phyloP scores from a whole-genome alignment of 495 filamentous ascomycete species.

The Xylaria nigripes region DNA sequence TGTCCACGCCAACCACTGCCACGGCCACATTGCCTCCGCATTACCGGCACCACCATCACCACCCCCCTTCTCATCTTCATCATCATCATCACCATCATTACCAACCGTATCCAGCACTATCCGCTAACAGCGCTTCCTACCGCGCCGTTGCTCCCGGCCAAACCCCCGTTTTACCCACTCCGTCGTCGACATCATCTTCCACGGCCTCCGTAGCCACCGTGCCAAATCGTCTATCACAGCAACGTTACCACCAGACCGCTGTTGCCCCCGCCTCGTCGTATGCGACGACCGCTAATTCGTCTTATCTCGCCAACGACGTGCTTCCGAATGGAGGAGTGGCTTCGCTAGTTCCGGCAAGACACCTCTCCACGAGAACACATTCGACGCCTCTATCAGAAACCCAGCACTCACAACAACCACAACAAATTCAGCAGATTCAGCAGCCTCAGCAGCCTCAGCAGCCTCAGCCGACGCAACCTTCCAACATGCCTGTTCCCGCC shows the following conservation, averaged over 20 bases:
- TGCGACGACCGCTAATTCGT: conserved; percentile 15
- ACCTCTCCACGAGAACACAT: conserved; percentile 23
- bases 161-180: conserved; percentile 41
- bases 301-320: conserved; percentile 12
- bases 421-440: not conserved
- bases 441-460: not conserved
- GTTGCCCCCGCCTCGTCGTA: conserved; percentile 25
- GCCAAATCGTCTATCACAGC: conserved; percentile 22
- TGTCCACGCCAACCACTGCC: conserved; percentile 82
- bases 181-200: conserved; percentile 42
- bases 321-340: conserved; percentile 33
- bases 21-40: conserved; percentile 62
- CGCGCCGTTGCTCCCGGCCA: conserved; percentile 34
- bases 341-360: conserved; percentile 25
- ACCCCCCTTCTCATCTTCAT: conserved; percentile 59
- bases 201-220: conserved; percentile 41
- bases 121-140: conserved; percentile 38
- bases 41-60: conserved; percentile 50
- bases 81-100: conserved; percentile 59
- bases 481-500: conserved; percentile 32
- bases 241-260: not conserved
- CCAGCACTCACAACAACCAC: conserved; percentile 4
- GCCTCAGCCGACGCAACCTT: conserved; percentile 7
- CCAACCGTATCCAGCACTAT: conserved; percentile 33
- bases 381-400: conserved; percentile 23